Base-by-base conservation (phyloP, 257 asterid genomes). In the Petunia axillaris region DNA sequence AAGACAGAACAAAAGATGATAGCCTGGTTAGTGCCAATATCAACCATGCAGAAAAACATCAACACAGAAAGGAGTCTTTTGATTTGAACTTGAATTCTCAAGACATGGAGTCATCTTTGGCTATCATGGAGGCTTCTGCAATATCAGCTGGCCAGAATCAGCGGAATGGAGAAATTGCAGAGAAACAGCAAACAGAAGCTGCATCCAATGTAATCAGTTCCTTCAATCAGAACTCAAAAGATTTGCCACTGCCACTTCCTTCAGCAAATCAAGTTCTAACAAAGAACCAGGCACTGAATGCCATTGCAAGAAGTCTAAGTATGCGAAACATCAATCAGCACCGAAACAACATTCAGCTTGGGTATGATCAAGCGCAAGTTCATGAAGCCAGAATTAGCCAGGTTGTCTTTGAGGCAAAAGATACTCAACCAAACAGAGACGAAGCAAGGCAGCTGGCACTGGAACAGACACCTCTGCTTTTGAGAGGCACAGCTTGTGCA, bases 221-320 rank as follows among this genome's bases (percentile, higher is more conserved):
- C 39, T 8, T 64, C 36, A 76, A 78, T 63, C 76, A 81, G 63
- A 86, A 60, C 81, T 80, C 79, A 66, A 44, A 86, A 80, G 90
- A 71, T 65, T 86, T 79, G 52, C 79, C 86, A 48, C 73, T 67
- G 76, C 83, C 84, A 55, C 68, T 40, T 58, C 67, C 84, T 80
- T 76, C 76, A 53, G 76, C 80, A 76, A 77, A 83, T 53, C 74
- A 84, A 74, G 16, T 75, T 71, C 52, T 89, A 36, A 43, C 80
- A 11, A 90, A 83, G 80, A 90, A 87, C 67, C 93, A 74, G 71
- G 80, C 89, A n/a, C 81, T 91, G 86, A 91, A 95, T 86, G 85
- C 77, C 87, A 82, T 89, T 36, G 97, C 94, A 41, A 87, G 94
- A 88, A 86, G 62, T 82, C 73, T 90, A 75, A 91, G 81, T 54